Conservation (phyloP, 2,329 filamentous ascomycete species). For the Furcasterigmium sp. region DNA sequence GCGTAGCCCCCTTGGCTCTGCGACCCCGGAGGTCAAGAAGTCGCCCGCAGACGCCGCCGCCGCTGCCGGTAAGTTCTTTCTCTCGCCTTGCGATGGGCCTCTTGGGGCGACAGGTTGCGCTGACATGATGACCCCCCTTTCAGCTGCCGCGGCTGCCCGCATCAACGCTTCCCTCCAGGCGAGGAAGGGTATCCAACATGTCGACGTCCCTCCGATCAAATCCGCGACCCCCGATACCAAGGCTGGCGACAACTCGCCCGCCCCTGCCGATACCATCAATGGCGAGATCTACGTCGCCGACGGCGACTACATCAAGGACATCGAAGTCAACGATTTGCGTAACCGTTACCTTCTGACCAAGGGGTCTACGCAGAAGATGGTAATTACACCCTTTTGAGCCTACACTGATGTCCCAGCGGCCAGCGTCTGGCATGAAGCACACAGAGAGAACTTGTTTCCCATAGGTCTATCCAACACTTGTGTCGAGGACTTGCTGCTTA, state of each 20-base stretch:
- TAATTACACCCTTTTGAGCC: slow-evolving; percentile 64
- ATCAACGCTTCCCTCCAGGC: slow-evolving; percentile 81
- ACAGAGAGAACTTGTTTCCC: too few relatives aligned
- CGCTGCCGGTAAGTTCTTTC: slow-evolving; percentile 60
- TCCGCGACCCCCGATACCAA: slow-evolving; percentile 44
- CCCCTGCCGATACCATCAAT: slow-evolving; percentile 57
- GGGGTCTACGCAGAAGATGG: slow-evolving; percentile 97
- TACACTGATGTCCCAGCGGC: slow-evolving; percentile 27
- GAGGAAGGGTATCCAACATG: slow-evolving; percentile 85
- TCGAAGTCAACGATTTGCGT: slow-evolving; percentile 95
- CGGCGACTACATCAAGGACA: slow-evolving; percentile 97
- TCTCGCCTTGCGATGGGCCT: background rate
- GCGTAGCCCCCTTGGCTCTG: slow-evolving; percentile 66
- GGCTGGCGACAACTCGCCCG: slow-evolving; percentile 26
- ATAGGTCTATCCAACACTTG: slow-evolving; percentile 28
- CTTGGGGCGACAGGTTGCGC: background rate
- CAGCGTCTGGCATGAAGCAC: background rate
- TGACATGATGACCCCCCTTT: slow-evolving; percentile 6
- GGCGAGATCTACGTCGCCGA: slow-evolving; percentile 91
- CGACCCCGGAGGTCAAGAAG: slow-evolving; percentile 38
- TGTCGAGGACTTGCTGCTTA: slow-evolving; percentile 66
- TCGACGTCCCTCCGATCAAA: slow-evolving; percentile 79
- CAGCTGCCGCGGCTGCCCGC: slow-evolving; percentile 81
- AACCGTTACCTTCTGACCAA: slow-evolving; percentile 97
- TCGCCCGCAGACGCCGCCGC: slow-evolving; percentile 63